A percentile compares a stretch with the other conserved stretches of the same genome.
These are phyloP conservation scores for Diaporthe humulicola DNA, from an alignment of 2,329 filamentous ascomycete species.

Conservation along the genomic window DNA sequence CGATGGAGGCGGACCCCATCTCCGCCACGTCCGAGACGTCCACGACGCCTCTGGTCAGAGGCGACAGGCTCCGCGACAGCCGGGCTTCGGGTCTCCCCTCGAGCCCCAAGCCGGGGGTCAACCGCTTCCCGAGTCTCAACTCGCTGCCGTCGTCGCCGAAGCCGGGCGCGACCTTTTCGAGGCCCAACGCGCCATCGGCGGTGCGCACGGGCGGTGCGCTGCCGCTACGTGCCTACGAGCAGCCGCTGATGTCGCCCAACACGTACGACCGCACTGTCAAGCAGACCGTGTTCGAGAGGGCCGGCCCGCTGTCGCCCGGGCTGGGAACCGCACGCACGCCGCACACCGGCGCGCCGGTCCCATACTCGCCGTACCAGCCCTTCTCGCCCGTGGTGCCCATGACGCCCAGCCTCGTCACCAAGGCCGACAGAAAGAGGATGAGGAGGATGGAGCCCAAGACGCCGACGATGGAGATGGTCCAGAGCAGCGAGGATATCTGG, in stretches of 20 bases:
- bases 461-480: constrained; percentile 73
- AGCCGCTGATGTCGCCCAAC: constrained; percentile 65
- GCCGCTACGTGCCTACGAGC: constrained; percentile 73
- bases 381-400: constrained; percentile 82
- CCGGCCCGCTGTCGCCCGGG: constrained; percentile 65
- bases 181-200: constrained; percentile 64
- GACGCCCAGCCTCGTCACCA: constrained; percentile 80
- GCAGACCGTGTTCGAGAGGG: constrained; percentile 75
- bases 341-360: constrained; percentile 71
- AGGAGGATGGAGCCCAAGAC: constrained; percentile 74
- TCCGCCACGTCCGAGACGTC: constrained; percentile 67
- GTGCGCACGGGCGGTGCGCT: constrained; percentile 69
- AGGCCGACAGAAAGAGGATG: constrained; percentile 78
- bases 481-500: constrained; percentile 75
- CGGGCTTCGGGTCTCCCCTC: constrained; percentile 58
- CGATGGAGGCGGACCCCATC: constrained; percentile 60
- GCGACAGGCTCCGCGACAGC: constrained; percentile 19
- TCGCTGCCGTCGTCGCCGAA: constrained; percentile 65
- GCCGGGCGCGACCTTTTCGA: constrained; percentile 62
- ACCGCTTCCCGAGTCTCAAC: constrained; percentile 58
- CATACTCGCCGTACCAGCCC: constrained; percentile 85
- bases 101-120: constrained; percentile 62
- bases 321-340: constrained; percentile 67
- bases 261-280: constrained; percentile 61
- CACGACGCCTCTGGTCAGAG: constrained; percentile 59